A percentile compares a stretch with the other conserved stretches of the same genome.
Evolutionary conservation across 2,329 filamentous ascomycete genomes (phyloP).

Genomic region (Lachnellula suecica): DNA sequence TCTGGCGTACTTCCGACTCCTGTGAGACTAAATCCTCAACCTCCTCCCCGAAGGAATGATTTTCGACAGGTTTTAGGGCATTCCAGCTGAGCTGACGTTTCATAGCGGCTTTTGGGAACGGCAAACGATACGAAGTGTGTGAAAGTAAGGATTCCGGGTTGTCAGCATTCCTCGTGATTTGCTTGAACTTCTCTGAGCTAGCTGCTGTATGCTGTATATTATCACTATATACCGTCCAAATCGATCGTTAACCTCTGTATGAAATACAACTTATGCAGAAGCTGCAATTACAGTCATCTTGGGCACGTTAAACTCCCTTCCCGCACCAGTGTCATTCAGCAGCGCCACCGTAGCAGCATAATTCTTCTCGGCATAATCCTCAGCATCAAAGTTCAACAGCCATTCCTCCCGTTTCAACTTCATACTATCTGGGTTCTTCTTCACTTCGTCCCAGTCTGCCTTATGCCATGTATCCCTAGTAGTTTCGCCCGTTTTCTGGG

Average conservation of each 20-base stretch:
- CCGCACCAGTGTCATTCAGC: conserved; percentile 13
- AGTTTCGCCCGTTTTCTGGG: conserved; percentile 26
- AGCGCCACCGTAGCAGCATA: conserved; percentile 18
- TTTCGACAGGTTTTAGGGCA: neutral
- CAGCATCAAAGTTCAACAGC: conserved; percentile 24
- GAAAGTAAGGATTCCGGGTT: neutral
- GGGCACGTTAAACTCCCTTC: conserved; percentile 14
- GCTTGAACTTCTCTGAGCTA: neutral
- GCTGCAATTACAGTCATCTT: conserved; percentile 3
- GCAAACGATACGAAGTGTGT: neutral
- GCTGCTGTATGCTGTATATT: neutral
- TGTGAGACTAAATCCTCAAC: neutral
- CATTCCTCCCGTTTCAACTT: conserved; percentile 21
- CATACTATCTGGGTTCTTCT: conserved; percentile 24
- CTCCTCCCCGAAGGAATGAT: neutral
- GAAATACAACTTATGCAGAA: conserved; percentile 4
- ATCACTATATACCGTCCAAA: neutral
- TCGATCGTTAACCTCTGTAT: neutral
- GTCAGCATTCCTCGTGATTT: neutral
- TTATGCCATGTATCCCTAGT: conserved; percentile 25
- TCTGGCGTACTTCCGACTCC: neutral
- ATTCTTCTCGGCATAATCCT: conserved; percentile 24
- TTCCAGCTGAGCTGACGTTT: neutral
- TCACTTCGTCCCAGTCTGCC: conserved; percentile 24
- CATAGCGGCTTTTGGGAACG: neutral